phyloP scores from a whole-genome alignment of 139 green algal genomes.

The Micromonas commoda region DNA sequence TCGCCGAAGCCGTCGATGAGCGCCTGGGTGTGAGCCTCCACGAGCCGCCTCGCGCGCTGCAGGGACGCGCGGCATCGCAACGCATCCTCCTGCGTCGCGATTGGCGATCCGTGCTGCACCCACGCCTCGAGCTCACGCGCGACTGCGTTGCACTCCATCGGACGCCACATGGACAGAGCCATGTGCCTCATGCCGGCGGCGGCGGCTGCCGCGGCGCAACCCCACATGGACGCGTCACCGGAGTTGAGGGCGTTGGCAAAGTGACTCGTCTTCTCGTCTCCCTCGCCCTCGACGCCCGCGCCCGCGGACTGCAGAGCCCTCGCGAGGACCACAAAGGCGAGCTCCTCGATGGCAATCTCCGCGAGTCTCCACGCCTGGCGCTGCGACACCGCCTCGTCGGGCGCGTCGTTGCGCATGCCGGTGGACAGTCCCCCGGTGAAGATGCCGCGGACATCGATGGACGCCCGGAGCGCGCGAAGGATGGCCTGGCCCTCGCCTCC shows the following conservation, averaged over 20 bases:
- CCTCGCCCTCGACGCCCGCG: background rate
- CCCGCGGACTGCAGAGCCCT: background rate
- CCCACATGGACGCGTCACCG: background rate
- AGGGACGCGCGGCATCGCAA: constrained; percentile 68
- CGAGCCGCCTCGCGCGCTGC: constrained; percentile 70
- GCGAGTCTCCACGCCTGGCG: constrained; percentile 77
- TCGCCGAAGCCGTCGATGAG: constrained; percentile 41
- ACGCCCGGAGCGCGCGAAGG: constrained; percentile 26
- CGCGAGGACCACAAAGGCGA: constrained; percentile 74
- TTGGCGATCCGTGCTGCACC: background rate
- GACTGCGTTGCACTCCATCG: constrained; percentile 57
- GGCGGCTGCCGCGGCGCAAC: background rate
- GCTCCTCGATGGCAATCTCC: constrained; percentile 87
- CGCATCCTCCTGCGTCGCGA: constrained; percentile 9
- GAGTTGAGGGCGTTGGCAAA: background rate
- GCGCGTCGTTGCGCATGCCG: constrained; percentile 88
- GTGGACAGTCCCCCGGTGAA: constrained; percentile 29
- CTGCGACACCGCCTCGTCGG: constrained; percentile 70
- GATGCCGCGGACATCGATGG: constrained; percentile 31
- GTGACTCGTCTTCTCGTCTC: background rate
- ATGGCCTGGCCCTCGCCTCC: constrained; percentile 19
- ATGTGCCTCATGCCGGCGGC: constrained; percentile 58
- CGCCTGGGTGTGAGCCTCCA: constrained; percentile 55
- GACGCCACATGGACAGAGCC: constrained; percentile 56
- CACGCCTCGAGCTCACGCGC: background rate